Percentiles rank a stretch among this genome's conserved stretches.
These are phyloP conservation scores for Podosphaera aphanis DNA, from an alignment of 2,329 filamentous ascomycete species.

Conservation along the genomic window DNA sequence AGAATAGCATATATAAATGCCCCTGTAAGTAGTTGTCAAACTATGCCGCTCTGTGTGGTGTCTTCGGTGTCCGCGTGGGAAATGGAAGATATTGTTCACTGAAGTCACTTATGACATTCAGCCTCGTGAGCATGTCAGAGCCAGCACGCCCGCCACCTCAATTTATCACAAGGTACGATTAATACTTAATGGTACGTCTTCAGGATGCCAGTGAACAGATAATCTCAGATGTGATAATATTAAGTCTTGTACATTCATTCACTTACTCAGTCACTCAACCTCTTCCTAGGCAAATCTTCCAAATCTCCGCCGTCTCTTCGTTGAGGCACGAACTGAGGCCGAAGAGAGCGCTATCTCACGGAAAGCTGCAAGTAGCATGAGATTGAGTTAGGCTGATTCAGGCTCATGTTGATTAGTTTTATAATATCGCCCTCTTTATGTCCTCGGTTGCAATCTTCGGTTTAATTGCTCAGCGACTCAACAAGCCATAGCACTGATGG, in stretches of 20 bases:
- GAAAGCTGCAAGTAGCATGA: conserved; percentile 45
- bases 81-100: neutral
- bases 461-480: conserved; percentile 66
- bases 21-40: too few relatives aligned
- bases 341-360: conserved; percentile 89
- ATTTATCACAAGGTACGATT: neutral
- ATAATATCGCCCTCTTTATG: conserved; percentile 91
- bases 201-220: too few relatives aligned
- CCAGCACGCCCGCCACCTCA: neutral
- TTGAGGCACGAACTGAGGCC: conserved; percentile 75
- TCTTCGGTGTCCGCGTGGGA: neutral
- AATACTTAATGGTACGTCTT: neutral
- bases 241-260: too few relatives aligned
- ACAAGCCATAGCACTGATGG: conserved; percentile 8
- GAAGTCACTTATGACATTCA: too few relatives aligned
- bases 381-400: neutral
- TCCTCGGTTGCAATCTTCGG: conserved; percentile 90
- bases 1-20: too few relatives aligned
- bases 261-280: neutral
- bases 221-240: too few relatives aligned
- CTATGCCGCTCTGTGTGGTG: neutral
- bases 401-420: conserved; percentile 41
- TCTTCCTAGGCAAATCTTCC: conserved; percentile 47
- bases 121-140: neutral
- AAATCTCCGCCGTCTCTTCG: conserved; percentile 86